Base-by-base conservation (phyloP, 441 rosid species). In the Biscutella laevigata region DNA sequence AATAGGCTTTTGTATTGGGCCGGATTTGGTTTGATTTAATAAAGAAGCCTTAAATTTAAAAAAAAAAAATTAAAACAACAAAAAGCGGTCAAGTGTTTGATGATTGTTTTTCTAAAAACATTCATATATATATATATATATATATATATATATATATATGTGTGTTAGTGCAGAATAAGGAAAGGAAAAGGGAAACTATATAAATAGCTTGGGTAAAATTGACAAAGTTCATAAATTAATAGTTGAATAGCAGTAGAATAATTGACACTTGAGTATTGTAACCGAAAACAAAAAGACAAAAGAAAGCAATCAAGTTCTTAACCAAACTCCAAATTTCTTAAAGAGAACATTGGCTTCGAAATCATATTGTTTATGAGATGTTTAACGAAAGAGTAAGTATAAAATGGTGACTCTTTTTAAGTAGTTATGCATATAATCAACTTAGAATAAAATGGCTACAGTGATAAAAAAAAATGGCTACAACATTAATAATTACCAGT, bases 71-170 rank as follows among this genome's bases (percentile, higher is more conserved):
- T n/a, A n/a, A n/a, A n/a, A n/a, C n/a, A n/a, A n/a, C n/a, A n/a
- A n/a, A n/a, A 57, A 30, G 37, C 1, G 56, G 61, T 63, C 68
- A 54, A 54, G 49, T 30, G 12, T 30, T 37, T 63, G 41, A 63
- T 46, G 50, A 63, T 63, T 63, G 35, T 28, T 54, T 54, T 61
- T 20, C 8, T 10, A 53, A 62, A 53, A 54, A 55, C 28, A 53
- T 19, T 1, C 36, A 62, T 53, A 43, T 26, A 44, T 8, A 12
- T 14, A 6, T 20, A n/a, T n/a, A n/a, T n/a, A n/a, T n/a, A n/a
- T n/a, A n/a, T n/a, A n/a, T n/a, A n/a, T n/a, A n/a, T n/a, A n/a
- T n/a, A n/a, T n/a, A n/a, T n/a, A n/a, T n/a, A n/a, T n/a, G n/a
- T n/a, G n/a, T n/a, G n/a, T 20, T 25, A n/a, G 9, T 22, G 26